Percentiles rank a stretch among this genome's conserved stretches.
Evolutionary conservation across 2,329 filamentous ascomycete species (phyloP).

Genomic region (Ustilaginoidea virens): DNA sequence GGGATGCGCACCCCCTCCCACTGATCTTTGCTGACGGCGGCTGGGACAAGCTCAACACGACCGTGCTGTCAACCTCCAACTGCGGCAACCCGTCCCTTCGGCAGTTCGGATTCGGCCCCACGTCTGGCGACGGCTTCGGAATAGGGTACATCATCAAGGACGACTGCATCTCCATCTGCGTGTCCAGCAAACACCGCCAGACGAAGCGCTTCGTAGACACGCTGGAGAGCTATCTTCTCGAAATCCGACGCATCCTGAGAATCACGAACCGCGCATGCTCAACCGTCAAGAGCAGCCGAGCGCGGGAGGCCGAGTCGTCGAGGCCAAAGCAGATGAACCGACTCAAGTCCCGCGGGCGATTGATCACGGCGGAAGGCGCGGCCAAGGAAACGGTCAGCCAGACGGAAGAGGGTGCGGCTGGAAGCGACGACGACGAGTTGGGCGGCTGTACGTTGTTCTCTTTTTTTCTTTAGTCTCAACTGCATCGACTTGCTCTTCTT

Average conservation of each 20-base stretch:
- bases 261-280: slow-evolving; percentile 40
- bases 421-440: slow-evolving; percentile 76
- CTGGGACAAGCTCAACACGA: slow-evolving; percentile 92
- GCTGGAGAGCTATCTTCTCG: slow-evolving; percentile 76
- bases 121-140: slow-evolving; percentile 84
- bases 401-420: slow-evolving; percentile 52
- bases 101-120: slow-evolving; percentile 94
- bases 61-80: slow-evolving; percentile 92
- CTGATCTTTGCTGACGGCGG: slow-evolving; percentile 74
- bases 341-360: slow-evolving; percentile 56
- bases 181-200: slow-evolving; percentile 84
- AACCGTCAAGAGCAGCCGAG: slow-evolving; percentile 29
- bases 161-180: slow-evolving; percentile 69
- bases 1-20: slow-evolving; percentile 42
- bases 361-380: slow-evolving; percentile 41
- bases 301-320: slow-evolving; percentile 34
- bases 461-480: background rate
- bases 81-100: slow-evolving; percentile 90
- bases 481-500: background rate
- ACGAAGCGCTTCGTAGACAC: slow-evolving; percentile 82
- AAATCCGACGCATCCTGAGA: slow-evolving; percentile 72
- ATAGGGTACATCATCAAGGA: slow-evolving; percentile 97
- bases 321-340: slow-evolving; percentile 26
- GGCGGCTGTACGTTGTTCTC: slow-evolving; percentile 65
- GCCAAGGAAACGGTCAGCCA: slow-evolving; percentile 40